A percentile compares a stretch with the other conserved stretches of the same genome.
Evolutionary conservation across 2,329 filamentous ascomycete genomes (phyloP).

Genomic region (Botryotinia convoluta): DNA sequence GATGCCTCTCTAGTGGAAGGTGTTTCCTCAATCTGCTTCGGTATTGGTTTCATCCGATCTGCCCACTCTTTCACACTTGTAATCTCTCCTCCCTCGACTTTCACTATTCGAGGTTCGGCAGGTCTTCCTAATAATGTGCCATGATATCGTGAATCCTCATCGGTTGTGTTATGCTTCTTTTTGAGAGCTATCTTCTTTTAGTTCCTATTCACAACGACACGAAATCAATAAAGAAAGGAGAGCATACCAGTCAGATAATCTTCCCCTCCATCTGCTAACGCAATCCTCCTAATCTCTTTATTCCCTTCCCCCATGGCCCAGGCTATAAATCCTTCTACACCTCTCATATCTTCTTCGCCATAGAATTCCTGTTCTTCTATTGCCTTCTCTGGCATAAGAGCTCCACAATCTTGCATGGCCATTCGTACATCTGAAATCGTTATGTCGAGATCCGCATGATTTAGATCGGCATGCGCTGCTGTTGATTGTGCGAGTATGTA

Average conservation of each 20-base stretch:
- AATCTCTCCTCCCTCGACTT: slow-evolving; percentile 74
- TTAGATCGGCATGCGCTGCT: slow-evolving; percentile 60
- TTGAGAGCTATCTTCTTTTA: slow-evolving; percentile 62
- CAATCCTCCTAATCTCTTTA: slow-evolving; percentile 77
- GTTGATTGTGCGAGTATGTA: slow-evolving; percentile 70
- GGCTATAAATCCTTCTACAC: slow-evolving; percentile 71
- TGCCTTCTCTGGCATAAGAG: slow-evolving; percentile 66
- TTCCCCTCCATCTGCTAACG: slow-evolving; percentile 61
- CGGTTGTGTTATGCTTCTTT: slow-evolving; percentile 87
- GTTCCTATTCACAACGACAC: slow-evolving; percentile 13
- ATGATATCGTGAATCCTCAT: slow-evolving; percentile 80
- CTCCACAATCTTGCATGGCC: slow-evolving; percentile 78
- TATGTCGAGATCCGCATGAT: slow-evolving; percentile 63
- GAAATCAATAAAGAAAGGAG: neutral
- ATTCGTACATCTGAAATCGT: slow-evolving; percentile 77
- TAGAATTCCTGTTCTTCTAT: slow-evolving; percentile 61
- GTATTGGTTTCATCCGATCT: slow-evolving; percentile 39
- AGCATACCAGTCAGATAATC: slow-evolving; percentile 65
- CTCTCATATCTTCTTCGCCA: slow-evolving; percentile 72
- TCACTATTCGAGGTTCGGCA: slow-evolving; percentile 67
- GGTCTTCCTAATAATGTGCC: slow-evolving; percentile 78
- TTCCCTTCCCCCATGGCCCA: slow-evolving; percentile 77
- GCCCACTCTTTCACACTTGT: slow-evolving; percentile 68
- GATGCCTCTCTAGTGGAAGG: slow-evolving; percentile 35
- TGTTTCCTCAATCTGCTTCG: slow-evolving; percentile 20